Conservation (phyloP, 208 protist species). For the Crithidia sp. region DNA sequence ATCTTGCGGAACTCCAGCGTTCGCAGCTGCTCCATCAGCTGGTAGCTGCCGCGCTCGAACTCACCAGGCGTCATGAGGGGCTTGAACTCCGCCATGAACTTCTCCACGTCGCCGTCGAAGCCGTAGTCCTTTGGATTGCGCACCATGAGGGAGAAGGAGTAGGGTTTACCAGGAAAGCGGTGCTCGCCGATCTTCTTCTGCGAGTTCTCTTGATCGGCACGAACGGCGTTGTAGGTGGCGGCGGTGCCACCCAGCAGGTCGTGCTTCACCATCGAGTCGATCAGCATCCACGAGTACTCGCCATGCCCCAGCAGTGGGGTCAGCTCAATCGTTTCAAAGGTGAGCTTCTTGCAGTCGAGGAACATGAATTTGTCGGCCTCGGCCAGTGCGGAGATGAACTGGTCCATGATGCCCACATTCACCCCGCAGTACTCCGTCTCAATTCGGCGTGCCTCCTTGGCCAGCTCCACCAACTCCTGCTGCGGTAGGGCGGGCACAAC, state of each 20-base stretch:
- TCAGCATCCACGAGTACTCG: constrained; percentile 68
- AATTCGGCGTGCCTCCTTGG: constrained; percentile 73
- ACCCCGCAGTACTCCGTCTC: constrained; percentile 86
- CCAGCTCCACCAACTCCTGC: constrained; percentile 53
- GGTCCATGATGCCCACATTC: constrained; percentile 94
- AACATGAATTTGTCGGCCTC: constrained; percentile 79
- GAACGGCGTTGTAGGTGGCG: constrained; percentile 68
- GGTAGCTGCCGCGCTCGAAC: constrained; percentile 70
- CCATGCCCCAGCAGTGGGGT: constrained; percentile 50
- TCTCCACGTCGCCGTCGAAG: constrained; percentile 49
- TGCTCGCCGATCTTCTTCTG: constrained; percentile 70
- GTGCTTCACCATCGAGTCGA: constrained; percentile 82
- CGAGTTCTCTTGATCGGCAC: constrained; percentile 66
- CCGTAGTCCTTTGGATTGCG: constrained; percentile 58
- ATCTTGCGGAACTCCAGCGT: constrained; percentile 64
- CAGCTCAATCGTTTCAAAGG: constrained; percentile 54
- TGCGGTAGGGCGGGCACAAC: constrained; percentile 43
- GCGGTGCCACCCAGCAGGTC: constrained; percentile 59
- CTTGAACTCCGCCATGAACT: constrained; percentile 61
- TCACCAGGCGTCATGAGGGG: constrained; percentile 52
- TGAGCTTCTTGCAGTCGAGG: constrained; percentile 79
- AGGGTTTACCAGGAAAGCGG: constrained; percentile 50
- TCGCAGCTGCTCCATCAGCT: constrained; percentile 73
- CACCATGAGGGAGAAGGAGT: constrained; percentile 71
- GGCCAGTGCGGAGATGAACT: constrained; percentile 83